These are phyloP conservation scores for Fusarium sp. DNA, from an alignment of 2,329 filamentous ascomycete species.

Conservation along the genomic window DNA sequence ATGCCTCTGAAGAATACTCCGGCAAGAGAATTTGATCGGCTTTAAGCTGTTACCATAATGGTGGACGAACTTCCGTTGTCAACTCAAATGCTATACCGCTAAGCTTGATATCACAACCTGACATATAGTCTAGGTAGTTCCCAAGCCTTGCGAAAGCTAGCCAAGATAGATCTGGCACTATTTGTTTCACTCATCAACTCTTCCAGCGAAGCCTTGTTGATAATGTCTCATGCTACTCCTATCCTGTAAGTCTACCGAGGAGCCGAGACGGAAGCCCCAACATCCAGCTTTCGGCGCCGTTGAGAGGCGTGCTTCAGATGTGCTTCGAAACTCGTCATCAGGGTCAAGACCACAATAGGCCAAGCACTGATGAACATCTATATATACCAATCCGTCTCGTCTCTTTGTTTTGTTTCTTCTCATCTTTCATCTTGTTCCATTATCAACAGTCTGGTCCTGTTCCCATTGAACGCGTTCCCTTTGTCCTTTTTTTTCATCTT, in stretches of 20 bases:
- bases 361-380: constrained; percentile 6
- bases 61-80: neutral
- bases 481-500: constrained; percentile 47
- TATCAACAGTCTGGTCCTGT: constrained; percentile 44
- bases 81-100: neutral
- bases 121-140: constrained; percentile 26
- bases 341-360: constrained; percentile 8
- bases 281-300: constrained; percentile 34
- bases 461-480: constrained; percentile 44
- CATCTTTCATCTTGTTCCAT: constrained; percentile 42
- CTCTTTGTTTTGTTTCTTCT: constrained; percentile 39
- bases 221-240: constrained; percentile 38
- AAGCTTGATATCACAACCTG: constrained; percentile 7
- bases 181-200: constrained; percentile 31
- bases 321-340: constrained; percentile 38
- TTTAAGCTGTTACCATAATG: neutral
- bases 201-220: constrained; percentile 25
- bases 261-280: constrained; percentile 44
- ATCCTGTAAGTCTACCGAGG: constrained; percentile 18
- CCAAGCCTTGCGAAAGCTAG: constrained; percentile 23
- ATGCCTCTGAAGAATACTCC: neutral
- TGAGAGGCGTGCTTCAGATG: constrained; percentile 45
- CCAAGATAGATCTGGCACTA: constrained; percentile 28
- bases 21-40: neutral
- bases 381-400: constrained; percentile 53